Conservation (phyloP, 2,329 filamentous ascomycete species). For the Penicillium oxalicum region DNA sequence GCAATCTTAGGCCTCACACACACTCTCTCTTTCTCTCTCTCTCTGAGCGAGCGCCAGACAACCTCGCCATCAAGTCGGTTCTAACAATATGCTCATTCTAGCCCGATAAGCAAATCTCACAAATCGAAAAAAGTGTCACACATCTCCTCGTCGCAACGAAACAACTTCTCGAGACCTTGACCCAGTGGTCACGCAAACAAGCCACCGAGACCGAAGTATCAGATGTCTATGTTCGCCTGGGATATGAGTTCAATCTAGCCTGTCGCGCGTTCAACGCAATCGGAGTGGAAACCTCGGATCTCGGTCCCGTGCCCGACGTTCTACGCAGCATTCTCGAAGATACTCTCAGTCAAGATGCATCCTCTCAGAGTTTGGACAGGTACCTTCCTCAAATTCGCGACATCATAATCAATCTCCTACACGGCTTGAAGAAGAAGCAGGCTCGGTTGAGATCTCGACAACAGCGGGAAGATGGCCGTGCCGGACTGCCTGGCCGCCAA, state of each 20-base stretch:
- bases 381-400: conserved; percentile 92
- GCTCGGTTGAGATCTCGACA: conserved; percentile 66
- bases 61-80: background rate
- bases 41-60: background rate
- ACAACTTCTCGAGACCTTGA: conserved; percentile 92
- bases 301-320: conserved; percentile 91
- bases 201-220: conserved; percentile 94
- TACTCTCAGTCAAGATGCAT: conserved; percentile 93
- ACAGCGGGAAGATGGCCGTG: conserved; percentile 44
- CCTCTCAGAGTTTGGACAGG: conserved; percentile 83
- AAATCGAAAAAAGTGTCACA: conserved; percentile 98
- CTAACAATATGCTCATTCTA: conserved; percentile 27
- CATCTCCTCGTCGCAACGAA: conserved; percentile 97
- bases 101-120: conserved; percentile 73
- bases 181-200: conserved; percentile 90
- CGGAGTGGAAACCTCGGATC: conserved; percentile 87
- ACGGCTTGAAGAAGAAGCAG: conserved; percentile 95
- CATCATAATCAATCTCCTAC: conserved; percentile 95
- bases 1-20: background rate
- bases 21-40: no score
- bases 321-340: conserved; percentile 88
- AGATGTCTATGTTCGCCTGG: conserved; percentile 93
- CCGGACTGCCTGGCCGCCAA: conserved; percentile 33
- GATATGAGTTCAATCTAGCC: conserved; percentile 99
- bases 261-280: conserved; percentile 95